Evolutionary conservation across 495 filamentous ascomycete genomes (phyloP).

Genomic region (Recurvomyces mirabilis): DNA sequence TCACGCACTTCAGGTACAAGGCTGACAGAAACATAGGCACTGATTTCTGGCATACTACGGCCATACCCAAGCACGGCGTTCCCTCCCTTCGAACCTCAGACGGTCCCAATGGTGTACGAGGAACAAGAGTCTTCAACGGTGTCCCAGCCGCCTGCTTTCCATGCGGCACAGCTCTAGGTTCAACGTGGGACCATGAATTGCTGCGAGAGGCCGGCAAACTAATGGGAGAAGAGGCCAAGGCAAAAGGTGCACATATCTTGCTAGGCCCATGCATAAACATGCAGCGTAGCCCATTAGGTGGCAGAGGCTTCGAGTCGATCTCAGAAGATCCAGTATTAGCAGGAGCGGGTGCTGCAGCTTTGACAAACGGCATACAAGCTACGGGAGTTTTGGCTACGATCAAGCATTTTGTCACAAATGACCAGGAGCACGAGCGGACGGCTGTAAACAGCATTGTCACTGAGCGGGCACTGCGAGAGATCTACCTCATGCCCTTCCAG

Average conservation of each 20-base stretch:
- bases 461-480: constrained; percentile 61
- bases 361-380: constrained; percentile 59
- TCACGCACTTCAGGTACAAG: too few relatives aligned
- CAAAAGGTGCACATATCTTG: constrained; percentile 59
- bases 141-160: constrained; percentile 30
- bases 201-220: constrained; percentile 47
- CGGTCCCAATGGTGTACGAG: constrained; percentile 65
- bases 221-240: constrained; percentile 57
- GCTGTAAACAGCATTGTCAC: constrained; percentile 56
- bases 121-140: constrained; percentile 63
- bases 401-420: constrained; percentile 78
- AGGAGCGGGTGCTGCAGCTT: constrained; percentile 53
- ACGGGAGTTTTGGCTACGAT: constrained; percentile 59
- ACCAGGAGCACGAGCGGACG: constrained; percentile 63
- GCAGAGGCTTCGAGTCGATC: constrained; percentile 68
- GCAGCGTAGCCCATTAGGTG: constrained; percentile 64
- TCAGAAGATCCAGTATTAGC: constrained; percentile 68
- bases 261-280: constrained; percentile 71
- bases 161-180: constrained; percentile 47
- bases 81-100: constrained; percentile 60
- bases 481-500: constrained; percentile 66
- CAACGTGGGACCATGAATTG: constrained; percentile 58
- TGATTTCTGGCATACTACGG: constrained; percentile 69
- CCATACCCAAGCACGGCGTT: constrained; percentile 56
- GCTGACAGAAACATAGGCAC: constrained; percentile 34